Evolutionary conservation across 108 stramenopile genomes (phyloP).

Genomic region (Cyclotella choctawhatcheeana): DNA sequence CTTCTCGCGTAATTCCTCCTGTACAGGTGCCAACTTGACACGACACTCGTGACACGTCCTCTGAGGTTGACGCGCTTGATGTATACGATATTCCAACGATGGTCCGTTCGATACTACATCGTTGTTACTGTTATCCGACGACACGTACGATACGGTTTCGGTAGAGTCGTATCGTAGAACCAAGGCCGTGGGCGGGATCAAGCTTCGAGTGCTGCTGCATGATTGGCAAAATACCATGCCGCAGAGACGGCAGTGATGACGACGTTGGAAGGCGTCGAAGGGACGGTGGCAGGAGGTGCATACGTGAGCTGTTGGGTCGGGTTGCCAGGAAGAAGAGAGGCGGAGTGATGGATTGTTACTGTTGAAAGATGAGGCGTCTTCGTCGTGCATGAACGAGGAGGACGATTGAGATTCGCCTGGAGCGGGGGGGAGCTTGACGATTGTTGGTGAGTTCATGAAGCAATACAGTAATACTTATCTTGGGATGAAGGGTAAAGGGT

Average conservation of each 20-base stretch:
- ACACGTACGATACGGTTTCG: slow-evolving; percentile 13
- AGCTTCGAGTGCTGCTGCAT: slow-evolving; percentile 61
- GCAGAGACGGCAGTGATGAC: slow-evolving; percentile 90
- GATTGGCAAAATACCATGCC: slow-evolving; percentile 83
- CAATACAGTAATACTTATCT: too few relatives aligned
- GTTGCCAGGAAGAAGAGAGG: slow-evolving; percentile 79
- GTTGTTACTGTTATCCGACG: slow-evolving; percentile 1
- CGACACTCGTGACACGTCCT: slow-evolving; percentile 68
- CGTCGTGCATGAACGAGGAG: neutral
- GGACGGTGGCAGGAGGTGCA: slow-evolving; percentile 61
- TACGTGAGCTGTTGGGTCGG: slow-evolving; percentile 43
- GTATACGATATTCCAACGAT: slow-evolving; percentile 63
- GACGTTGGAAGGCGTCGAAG: slow-evolving; percentile 76
- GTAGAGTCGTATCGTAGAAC: slow-evolving; percentile 54
- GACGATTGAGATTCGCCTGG: neutral
- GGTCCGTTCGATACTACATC: too few relatives aligned
- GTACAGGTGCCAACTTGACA: slow-evolving; percentile 60
- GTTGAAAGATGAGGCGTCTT: neutral
- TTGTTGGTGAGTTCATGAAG: neutral
- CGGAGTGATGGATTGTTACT: slow-evolving; percentile 24
- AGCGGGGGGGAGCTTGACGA: slow-evolving; percentile 4
- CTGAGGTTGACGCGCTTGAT: slow-evolving; percentile 69
- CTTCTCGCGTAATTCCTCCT: slow-evolving; percentile 67
- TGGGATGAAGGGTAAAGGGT: neutral
- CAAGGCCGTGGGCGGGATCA: slow-evolving; percentile 80